phyloP scores from a whole-genome alignment of 805 yeast genomes.

The Ogataea henricii region DNA sequence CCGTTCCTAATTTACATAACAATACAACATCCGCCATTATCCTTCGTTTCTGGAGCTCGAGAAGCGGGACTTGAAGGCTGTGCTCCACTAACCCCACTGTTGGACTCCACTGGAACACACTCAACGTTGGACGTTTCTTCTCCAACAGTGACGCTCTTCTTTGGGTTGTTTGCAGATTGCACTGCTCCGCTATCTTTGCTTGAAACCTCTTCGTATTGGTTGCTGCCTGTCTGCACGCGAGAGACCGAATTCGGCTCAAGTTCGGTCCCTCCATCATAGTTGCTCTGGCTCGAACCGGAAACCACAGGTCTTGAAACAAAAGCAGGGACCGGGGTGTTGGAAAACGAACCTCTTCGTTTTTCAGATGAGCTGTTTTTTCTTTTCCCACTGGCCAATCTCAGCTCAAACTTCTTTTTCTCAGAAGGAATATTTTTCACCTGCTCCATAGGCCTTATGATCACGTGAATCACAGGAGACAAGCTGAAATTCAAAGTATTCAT shows the following conservation, averaged over 20 bases:
- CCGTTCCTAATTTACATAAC: conserved; percentile 11
- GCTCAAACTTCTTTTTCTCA: conserved; percentile 25
- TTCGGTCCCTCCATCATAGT: neutral
- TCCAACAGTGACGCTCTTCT: neutral
- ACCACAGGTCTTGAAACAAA: conserved; percentile 11
- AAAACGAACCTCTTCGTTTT: conserved; percentile 27
- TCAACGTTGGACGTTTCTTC: neutral
- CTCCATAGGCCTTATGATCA: conserved; percentile 33
- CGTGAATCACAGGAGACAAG: conserved; percentile 31
- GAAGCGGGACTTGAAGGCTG: neutral
- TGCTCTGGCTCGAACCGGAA: neutral
- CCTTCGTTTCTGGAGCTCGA: neutral
- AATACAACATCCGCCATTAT: conserved; percentile 18
- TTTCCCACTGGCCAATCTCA: conserved; percentile 16
- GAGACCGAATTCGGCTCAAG: neutral
- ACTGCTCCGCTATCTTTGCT: conserved; percentile 6
- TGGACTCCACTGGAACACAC: neutral
- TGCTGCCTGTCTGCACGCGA: conserved; percentile 3
- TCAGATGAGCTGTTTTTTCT: conserved; percentile 11
- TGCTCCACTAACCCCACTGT: neutral
- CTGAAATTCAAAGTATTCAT: conserved; percentile 26
- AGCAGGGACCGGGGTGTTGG: conserved; percentile 31
- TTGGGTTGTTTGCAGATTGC: conserved; percentile 1
- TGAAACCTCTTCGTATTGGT: conserved; percentile 8
- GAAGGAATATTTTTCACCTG: conserved; percentile 13